Evolutionary conservation across 2,329 filamentous ascomycete genomes (phyloP).

Genomic region (Fusarium circinatum): DNA sequence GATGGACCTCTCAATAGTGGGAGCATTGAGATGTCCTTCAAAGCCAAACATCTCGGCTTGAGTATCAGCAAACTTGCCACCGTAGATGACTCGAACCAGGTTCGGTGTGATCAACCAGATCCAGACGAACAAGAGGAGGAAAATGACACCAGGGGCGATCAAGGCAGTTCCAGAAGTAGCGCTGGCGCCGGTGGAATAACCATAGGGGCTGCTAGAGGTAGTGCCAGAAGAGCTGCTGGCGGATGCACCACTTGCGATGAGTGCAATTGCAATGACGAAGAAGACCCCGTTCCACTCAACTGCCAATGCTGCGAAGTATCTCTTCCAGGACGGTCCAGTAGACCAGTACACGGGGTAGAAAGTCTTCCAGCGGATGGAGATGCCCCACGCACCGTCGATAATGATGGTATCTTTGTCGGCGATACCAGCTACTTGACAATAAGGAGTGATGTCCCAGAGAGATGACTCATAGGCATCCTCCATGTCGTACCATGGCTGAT

Average conservation of each 20-base stretch:
- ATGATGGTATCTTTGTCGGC: slow-evolving; percentile 49
- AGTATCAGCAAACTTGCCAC: slow-evolving; percentile 45
- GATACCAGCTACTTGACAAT: slow-evolving; percentile 48
- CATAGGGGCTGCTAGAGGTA: not conserved
- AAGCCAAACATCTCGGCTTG: slow-evolving; percentile 49
- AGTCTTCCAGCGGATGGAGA: slow-evolving; percentile 48
- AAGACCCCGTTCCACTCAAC: slow-evolving; percentile 37
- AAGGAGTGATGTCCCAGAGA: slow-evolving; percentile 50
- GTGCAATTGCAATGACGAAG: slow-evolving; percentile 36
- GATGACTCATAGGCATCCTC: slow-evolving; percentile 46
- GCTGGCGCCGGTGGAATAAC: not conserved
- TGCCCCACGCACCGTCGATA: slow-evolving; percentile 47
- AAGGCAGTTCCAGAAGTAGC: slow-evolving; percentile 1
- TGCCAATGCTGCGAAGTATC: slow-evolving; percentile 23
- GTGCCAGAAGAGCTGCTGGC: not conserved
- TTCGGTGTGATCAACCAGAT: slow-evolving; percentile 40
- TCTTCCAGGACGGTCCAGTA: slow-evolving; percentile 40
- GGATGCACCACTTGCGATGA: slow-evolving; percentile 29
- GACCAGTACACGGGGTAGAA: slow-evolving; percentile 46
- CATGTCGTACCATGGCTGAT: slow-evolving; percentile 47
- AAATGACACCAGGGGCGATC: slow-evolving; percentile 36
- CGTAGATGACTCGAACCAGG: slow-evolving; percentile 41
- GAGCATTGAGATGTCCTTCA: slow-evolving; percentile 46
- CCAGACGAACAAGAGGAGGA: slow-evolving; percentile 40
- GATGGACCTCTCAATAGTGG: slow-evolving; percentile 45